Conservation (phyloP, 1,284 basidiomycete species). For the Sanghuangporus weigelae region DNA sequence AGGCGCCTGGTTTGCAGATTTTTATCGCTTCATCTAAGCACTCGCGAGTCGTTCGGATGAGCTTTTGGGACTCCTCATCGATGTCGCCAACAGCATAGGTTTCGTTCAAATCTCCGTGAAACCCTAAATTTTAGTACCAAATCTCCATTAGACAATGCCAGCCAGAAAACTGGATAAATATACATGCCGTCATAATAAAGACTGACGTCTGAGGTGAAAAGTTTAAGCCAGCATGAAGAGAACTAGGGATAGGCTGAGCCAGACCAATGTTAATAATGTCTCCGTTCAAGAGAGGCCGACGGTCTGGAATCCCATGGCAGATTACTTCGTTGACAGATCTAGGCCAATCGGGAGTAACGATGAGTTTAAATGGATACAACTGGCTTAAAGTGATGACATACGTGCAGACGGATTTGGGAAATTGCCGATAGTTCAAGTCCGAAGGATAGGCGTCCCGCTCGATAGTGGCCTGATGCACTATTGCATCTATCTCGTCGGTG, state of each 20-base stretch:
- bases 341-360: slow-evolving; percentile 6
- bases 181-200: slow-evolving; percentile 63
- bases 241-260: slow-evolving; percentile 18
- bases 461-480: slow-evolving; percentile 93
- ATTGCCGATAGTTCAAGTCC: slow-evolving; percentile 89
- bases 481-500: slow-evolving; percentile 91
- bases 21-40: slow-evolving; percentile 85
- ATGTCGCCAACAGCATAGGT: slow-evolving; percentile 87
- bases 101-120: slow-evolving; percentile 88
- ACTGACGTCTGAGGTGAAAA: slow-evolving; percentile 44
- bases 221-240: slow-evolving; percentile 5
- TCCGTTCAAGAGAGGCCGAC: slow-evolving; percentile 79
- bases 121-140: slow-evolving; percentile 43
- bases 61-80: slow-evolving; percentile 74
- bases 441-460: slow-evolving; percentile 93
- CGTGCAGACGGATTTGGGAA: slow-evolving; percentile 97
- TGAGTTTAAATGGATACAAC: background rate
- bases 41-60: slow-evolving; percentile 78
- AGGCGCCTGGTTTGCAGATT: slow-evolving; percentile 84
- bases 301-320: slow-evolving; percentile 95
- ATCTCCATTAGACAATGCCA: slow-evolving; percentile 4
- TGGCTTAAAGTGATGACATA: slow-evolving; percentile 37
- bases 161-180: background rate
- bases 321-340: slow-evolving; percentile 95
- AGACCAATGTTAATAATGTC: slow-evolving; percentile 91